phyloP scores from a whole-genome alignment of 2,329 filamentous ascomycete genomes.

The Tolypocladium amazonense region DNA sequence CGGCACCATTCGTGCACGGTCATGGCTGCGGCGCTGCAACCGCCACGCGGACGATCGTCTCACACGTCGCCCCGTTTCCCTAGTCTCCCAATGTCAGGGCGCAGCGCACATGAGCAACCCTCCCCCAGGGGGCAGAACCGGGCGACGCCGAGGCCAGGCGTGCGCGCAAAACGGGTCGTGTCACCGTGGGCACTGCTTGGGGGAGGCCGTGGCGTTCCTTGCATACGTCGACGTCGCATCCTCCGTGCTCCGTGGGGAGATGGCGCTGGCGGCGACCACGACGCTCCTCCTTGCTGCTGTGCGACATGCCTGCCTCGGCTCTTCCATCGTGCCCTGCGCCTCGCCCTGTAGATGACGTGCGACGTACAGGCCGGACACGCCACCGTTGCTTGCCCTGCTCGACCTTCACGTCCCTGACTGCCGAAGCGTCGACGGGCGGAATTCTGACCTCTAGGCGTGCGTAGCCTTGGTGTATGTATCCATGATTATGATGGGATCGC shows the following conservation, averaged over 20 bases:
- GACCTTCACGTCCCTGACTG: neutral
- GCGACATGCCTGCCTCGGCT: too few species aligned
- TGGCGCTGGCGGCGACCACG: neutral
- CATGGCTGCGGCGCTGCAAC: neutral
- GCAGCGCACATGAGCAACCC: neutral
- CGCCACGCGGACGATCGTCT: neutral
- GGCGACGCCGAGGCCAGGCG: neutral
- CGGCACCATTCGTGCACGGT: neutral
- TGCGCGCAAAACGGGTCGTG: neutral
- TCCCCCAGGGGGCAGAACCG: neutral
- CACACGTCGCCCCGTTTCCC: neutral
- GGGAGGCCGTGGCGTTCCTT: neutral
- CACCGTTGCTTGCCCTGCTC: neutral
- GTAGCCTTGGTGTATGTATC: too few species aligned
- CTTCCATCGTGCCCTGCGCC: neutral
- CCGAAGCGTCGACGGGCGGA: neutral
- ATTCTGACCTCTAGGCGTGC: neutral
- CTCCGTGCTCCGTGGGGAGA: neutral
- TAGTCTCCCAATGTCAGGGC: neutral
- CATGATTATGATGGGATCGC: too few species aligned
- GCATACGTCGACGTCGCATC: neutral
- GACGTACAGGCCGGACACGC: neutral
- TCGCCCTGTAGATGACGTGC: neutral
- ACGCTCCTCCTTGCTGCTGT: too few species aligned
- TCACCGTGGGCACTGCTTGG: neutral